A percentile compares a stretch with the other conserved stretches of the same genome.
These are phyloP conservation scores for Clausena lansium DNA, from an alignment of 345 rosid genomes.

Conservation along the genomic window DNA sequence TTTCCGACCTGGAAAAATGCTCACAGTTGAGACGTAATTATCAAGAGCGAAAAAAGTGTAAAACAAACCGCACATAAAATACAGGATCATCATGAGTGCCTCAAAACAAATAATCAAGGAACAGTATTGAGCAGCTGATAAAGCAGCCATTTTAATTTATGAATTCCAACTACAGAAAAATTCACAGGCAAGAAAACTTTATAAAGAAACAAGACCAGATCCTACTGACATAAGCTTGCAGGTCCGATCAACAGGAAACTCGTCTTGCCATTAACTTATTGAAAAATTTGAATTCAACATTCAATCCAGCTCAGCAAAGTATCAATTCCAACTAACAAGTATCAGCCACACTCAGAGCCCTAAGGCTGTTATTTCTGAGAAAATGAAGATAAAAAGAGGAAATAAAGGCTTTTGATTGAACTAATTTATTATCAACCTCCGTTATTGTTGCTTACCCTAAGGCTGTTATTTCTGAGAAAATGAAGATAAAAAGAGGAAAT, in stretches of 20 bases:
- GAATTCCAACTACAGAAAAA: neutral
- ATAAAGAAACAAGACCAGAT: neutral
- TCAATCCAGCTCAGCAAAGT: neutral
- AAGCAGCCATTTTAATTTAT: neutral
- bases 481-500: neutral
- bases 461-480: neutral
- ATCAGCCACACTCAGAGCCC: neutral
- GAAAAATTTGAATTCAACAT: neutral
- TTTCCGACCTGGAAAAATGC: slow-evolving; percentile 50
- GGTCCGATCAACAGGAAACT: neutral
- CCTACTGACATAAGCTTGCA: neutral
- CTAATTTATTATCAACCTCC: too few relatives aligned
- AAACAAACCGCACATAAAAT: neutral
- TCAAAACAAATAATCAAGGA: neutral
- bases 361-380: neutral
- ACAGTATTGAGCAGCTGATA: neutral
- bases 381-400: neutral
- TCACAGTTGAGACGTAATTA: slow-evolving; percentile 1
- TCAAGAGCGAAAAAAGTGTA: neutral
- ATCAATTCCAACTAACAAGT: neutral
- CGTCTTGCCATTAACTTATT: neutral
- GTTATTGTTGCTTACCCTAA: too few relatives aligned
- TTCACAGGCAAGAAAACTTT: neutral
- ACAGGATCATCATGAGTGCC: neutral
- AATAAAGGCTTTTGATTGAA: neutral